Evolutionary conservation across 768 basidiomycete species (phyloP).

Genomic region (Thelephora aurantiotincta): DNA sequence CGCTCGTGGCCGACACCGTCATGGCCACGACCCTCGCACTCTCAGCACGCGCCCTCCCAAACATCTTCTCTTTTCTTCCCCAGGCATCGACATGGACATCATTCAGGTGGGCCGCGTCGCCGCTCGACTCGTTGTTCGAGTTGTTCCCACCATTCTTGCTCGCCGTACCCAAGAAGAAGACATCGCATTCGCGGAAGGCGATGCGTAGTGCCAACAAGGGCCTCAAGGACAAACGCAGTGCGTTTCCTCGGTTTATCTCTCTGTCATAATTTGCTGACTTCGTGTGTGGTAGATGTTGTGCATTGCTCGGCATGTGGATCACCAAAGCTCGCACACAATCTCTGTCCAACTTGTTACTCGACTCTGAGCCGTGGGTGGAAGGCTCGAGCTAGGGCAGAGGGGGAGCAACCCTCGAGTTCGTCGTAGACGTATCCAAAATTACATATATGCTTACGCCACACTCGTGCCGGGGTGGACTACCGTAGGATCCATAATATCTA

Average conservation of each 20-base stretch:
- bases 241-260: constrained; percentile 12
- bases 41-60: constrained; percentile 6
- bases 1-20: not conserved
- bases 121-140: constrained; percentile 40
- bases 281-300: constrained; percentile 52
- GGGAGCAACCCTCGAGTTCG: not conserved
- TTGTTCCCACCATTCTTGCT: constrained; percentile 80
- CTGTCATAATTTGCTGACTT: constrained; percentile 2
- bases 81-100: constrained; percentile 10
- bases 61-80: no score
- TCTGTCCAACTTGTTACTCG: constrained; percentile 74
- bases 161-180: constrained; percentile 90
- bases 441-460: no score
- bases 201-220: constrained; percentile 94
- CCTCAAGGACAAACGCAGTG: constrained; percentile 86
- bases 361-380: constrained; percentile 58
- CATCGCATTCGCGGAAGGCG: constrained; percentile 86
- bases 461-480: no score
- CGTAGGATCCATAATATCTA: no score
- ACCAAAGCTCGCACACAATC: constrained; percentile 79
- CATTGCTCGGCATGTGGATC: constrained; percentile 83
- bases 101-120: constrained; percentile 23
- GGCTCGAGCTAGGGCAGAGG: constrained; percentile 11
- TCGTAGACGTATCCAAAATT: no score
- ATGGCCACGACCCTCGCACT: not conserved